A percentile compares a stretch with the other conserved stretches of the same genome.
phyloP scores from a whole-genome alignment of 306 rosid species.

The Cucumis melo region DNA sequence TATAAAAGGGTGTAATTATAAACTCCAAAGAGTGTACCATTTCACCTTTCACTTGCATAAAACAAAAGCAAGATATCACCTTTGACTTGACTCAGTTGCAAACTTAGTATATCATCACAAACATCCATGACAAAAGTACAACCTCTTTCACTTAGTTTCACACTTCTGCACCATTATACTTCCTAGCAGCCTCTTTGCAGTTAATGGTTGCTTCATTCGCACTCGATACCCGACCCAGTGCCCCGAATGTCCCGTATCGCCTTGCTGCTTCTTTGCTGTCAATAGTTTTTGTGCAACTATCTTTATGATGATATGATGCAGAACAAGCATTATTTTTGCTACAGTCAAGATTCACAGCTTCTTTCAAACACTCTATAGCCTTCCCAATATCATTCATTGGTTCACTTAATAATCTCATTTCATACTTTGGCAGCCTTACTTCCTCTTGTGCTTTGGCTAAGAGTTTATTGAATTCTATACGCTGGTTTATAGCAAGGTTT shows the following conservation, averaged over 20 bases:
- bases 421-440: slow-evolving; percentile 13
- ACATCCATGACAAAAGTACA: not conserved
- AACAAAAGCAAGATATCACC: not conserved
- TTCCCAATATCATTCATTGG: slow-evolving; percentile 27
- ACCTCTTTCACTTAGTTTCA: not conserved
- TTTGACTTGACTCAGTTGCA: not conserved
- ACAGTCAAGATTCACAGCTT: slow-evolving; percentile 5
- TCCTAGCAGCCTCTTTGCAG: slow-evolving; percentile 2
- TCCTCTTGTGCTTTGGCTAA: slow-evolving; percentile 15
- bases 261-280: slow-evolving; percentile 13
- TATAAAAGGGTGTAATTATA: not conserved
- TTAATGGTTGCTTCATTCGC: not conserved
- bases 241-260: slow-evolving; percentile 3
- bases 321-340: not conserved
- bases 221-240: not conserved
- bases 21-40: not conserved
- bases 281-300: not conserved
- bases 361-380: slow-evolving; percentile 15
- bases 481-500: slow-evolving; percentile 8
- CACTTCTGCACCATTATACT: slow-evolving; percentile 4
- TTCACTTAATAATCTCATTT: slow-evolving; percentile 15
- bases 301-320: not conserved
- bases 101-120: not conserved
- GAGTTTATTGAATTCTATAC: slow-evolving; percentile 7
- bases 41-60: not conserved